Evolutionary conservation across 352 stramenopile genomes (phyloP), one percentile per base, ranked within the genome.

Genomic region (Globisporangium abappressorium): DNA sequence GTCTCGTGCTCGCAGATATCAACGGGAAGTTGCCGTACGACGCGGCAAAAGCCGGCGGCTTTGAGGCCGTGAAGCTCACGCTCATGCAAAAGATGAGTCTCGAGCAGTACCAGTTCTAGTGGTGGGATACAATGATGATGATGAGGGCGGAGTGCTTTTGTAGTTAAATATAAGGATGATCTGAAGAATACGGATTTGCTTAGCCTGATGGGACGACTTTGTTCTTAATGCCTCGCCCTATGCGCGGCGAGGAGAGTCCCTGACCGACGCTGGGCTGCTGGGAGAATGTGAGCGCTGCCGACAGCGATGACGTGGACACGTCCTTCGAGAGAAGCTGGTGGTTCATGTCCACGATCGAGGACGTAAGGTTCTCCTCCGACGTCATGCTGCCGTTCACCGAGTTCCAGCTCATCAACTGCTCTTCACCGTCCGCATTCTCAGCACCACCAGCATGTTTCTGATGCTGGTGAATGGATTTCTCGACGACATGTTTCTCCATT

Each of bases 41-140:
- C 36, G 84, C 68, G 6, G 87, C 87, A 1, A 89, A 91, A 57
- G 70, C 70, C 3, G 70, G 76, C 9, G 85, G 82, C 12, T 85
- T 85, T 58, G 85, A 93, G 57, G 67, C 57, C n/a, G 74, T 92
- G 57, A 88, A 90, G 57, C 77, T 85, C 11, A 69, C 75, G 26
- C 73, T 94, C 30, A 87, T 87, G 74, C 79, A 87, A 60, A 91
- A 91, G 66, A 90, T 90, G 79, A 87, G 75, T 65, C 62, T 87
- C 7, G 79, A 89, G 49, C 79, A 89, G 64, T 85, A 88, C 59
- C 79, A 88, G 57, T 82, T 79, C 28, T 87, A 77, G 59, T 51
- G 43, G 15, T 22, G 41, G 15, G 41, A 28, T 33, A 24, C 34
- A 53, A 62, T 49, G 33, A 34, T n/a, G 47, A 64, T 24, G 22